Conservation (phyloP, 257 asterid genomes). For the Jacaranda copaia region DNA sequence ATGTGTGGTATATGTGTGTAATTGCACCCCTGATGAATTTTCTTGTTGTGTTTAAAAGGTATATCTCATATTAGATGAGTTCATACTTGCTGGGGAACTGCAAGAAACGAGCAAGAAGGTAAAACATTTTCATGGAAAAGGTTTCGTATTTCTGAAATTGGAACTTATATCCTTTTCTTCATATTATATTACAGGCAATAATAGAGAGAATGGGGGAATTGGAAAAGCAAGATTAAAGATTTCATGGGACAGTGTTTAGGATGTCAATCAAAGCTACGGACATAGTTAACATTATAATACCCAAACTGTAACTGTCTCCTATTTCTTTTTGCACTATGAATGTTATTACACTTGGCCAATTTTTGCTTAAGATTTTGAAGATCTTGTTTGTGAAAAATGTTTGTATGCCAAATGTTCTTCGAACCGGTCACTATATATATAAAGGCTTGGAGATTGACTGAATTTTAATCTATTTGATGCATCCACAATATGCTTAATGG, state of each 20-base stretch:
- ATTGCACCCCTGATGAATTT: constrained; percentile 28
- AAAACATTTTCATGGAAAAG: constrained; percentile 10
- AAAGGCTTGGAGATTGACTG: constrained; percentile 6
- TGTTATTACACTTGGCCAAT: neutral
- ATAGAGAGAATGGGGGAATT: constrained; percentile 96
- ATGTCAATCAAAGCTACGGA: constrained; percentile 4
- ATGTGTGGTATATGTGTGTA: neutral
- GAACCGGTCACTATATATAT: neutral
- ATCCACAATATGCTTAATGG: neutral
- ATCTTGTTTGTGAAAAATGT: constrained; percentile 36
- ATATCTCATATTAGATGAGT: constrained; percentile 92
- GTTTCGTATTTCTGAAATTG: neutral
- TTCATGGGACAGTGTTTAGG: neutral
- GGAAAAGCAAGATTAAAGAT: constrained; percentile 77
- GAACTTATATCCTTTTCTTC: neutral
- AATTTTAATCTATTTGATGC: neutral
- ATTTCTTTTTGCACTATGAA: neutral
- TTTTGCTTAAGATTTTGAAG: constrained; percentile 2
- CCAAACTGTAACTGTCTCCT: neutral
- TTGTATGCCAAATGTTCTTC: constrained; percentile 13
- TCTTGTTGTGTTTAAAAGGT: constrained; percentile 55
- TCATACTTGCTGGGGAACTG: constrained; percentile 97
- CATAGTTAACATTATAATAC: neutral
- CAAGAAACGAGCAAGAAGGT: constrained; percentile 99
- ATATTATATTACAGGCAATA: constrained; percentile 63